phyloP scores from a whole-genome alignment of 225 moss, liverwort and hornwort genomes.

The Ulota crispa region DNA sequence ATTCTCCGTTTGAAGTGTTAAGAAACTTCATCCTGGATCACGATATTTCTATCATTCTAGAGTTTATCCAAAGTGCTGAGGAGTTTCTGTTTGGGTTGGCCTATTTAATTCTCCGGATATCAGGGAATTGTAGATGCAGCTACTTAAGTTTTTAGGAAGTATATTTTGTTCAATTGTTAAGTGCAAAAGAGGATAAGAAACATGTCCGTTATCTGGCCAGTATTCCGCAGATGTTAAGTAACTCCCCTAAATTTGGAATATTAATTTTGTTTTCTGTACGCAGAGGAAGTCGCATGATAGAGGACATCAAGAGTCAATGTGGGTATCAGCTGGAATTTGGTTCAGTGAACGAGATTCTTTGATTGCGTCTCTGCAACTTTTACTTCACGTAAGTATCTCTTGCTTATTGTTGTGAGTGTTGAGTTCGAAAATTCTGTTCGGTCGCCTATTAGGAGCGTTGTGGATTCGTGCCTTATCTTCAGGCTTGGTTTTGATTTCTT shows the following conservation, averaged over 20 bases:
- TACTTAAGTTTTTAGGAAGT: neutral
- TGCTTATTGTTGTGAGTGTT: constrained; percentile 4
- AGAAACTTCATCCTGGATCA: neutral
- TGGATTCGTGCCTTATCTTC: neutral
- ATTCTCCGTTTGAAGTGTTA: neutral
- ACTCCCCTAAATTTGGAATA: neutral
- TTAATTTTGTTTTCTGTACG: constrained; percentile 15
- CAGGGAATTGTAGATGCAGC: neutral
- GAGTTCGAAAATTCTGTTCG: neutral
- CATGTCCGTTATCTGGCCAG: neutral
- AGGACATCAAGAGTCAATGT: constrained; percentile 65
- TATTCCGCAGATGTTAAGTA: neutral
- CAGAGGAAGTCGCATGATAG: constrained; percentile 67
- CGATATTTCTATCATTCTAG: neutral
- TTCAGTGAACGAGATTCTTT: constrained; percentile 80
- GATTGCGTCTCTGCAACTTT: constrained; percentile 59
- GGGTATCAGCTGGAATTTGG: constrained; percentile 72
- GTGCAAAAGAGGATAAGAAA: neutral
- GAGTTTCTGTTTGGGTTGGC: neutral
- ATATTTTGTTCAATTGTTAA: neutral
- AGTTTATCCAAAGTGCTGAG: neutral
- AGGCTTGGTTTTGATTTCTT: neutral
- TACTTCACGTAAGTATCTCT: constrained; percentile 59
- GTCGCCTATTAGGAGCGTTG: neutral
- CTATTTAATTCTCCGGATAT: neutral